Percentiles rank a stretch among this genome's conserved stretches.
Evolutionary conservation across 805 yeast species (phyloP).

Genomic region (Barnettozyma salicaria): DNA sequence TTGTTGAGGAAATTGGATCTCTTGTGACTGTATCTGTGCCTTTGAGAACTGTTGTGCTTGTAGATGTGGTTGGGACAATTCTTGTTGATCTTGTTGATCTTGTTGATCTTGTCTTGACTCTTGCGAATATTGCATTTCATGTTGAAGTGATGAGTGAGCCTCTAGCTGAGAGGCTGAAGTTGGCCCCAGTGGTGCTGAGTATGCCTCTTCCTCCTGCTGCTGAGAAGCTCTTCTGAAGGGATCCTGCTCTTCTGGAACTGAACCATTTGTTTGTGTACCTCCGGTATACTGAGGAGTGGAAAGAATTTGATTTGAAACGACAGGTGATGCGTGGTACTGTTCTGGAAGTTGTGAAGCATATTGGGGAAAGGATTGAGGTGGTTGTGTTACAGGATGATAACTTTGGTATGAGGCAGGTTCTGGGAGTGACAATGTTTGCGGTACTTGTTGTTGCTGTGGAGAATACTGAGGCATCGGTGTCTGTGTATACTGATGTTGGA

Average conservation of each 20-base stretch:
- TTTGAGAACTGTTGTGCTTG: conserved; percentile 4
- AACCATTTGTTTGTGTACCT: neutral
- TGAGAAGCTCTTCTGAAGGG: too few species aligned
- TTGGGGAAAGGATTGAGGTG: conserved; percentile 11
- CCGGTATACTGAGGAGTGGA: conserved; percentile 1
- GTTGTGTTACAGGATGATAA: conserved; percentile 4
- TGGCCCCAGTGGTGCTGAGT: conserved; percentile 16
- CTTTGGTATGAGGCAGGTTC: conserved; percentile 8
- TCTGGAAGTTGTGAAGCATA: conserved; percentile 6
- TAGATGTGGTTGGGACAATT: conserved; percentile 9
- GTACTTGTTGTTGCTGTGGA: conserved; percentile 7
- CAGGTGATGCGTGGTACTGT: conserved; percentile 1
- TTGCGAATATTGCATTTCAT: conserved; percentile 5
- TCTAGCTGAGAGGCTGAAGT: conserved; percentile 10
- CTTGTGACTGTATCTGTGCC: neutral
- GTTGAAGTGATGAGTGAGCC: conserved; percentile 10
- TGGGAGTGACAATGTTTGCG: conserved; percentile 6
- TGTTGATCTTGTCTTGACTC: conserved; percentile 7
- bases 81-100: conserved; percentile 12
- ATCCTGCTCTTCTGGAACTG: conserved; percentile 4
- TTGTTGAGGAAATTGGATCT: conserved; percentile 6
- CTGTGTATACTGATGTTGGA: conserved; percentile 7
- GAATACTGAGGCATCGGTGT: conserved; percentile 1
- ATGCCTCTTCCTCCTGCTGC: conserved; percentile 21
- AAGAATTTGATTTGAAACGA: neutral